Percentiles rank a stretch among this genome's conserved stretches.
Evolutionary conservation across 148 eudicot species (phyloP).

Genomic region (Tetragonia tetragonoides): DNA sequence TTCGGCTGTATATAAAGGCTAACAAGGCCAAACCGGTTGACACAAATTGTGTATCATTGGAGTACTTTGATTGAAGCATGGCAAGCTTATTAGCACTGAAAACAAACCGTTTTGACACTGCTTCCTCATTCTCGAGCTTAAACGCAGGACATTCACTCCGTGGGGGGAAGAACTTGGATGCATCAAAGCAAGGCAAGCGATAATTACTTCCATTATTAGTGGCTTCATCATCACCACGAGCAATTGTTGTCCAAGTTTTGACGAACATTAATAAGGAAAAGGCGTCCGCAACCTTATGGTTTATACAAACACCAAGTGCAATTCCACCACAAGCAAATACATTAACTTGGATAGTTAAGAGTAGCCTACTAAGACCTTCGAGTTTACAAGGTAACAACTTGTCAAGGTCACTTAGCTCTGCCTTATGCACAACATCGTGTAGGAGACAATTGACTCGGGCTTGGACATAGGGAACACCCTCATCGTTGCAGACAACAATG

Average conservation of each 20-base stretch:
- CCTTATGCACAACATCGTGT: background rate
- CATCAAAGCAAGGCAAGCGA: background rate
- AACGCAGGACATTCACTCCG: background rate
- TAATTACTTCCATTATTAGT: too few species aligned
- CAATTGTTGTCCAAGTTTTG: background rate
- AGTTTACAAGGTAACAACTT: conserved; percentile 15
- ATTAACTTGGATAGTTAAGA: background rate
- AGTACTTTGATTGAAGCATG: background rate
- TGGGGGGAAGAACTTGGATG: background rate
- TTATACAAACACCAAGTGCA: background rate
- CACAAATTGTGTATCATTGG: too few species aligned
- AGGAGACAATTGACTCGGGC: conserved; percentile 12
- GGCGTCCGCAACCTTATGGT: background rate
- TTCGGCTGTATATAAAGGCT: too few species aligned
- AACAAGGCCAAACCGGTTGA: too few species aligned
- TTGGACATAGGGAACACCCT: conserved; percentile 20
- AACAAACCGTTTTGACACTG: background rate
- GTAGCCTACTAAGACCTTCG: background rate
- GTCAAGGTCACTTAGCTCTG: conserved; percentile 2
- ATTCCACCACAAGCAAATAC: conserved; percentile 15
- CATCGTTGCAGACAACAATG: conserved; percentile 28
- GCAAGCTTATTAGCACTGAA: background rate
- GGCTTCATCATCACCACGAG: too few species aligned
- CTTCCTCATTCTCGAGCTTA: background rate
- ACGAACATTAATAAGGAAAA: conserved; percentile 1